These are phyloP conservation scores for Ophiostoma pallidulum DNA, from an alignment of 2,329 filamentous ascomycete species.

Conservation along the genomic window DNA sequence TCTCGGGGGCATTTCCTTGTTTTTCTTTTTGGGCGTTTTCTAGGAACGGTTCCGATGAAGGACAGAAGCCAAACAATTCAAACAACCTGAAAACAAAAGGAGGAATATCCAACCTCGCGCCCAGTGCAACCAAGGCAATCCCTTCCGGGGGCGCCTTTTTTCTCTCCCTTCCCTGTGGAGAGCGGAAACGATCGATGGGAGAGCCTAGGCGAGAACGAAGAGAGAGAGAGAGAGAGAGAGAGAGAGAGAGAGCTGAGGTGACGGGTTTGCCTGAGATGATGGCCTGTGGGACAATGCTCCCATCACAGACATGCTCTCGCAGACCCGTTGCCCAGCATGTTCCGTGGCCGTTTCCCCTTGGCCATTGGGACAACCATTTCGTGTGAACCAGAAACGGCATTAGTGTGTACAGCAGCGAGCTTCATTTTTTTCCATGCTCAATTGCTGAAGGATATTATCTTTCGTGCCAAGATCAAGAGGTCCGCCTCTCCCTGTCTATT, in stretches of 20 bases:
- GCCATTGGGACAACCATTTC: not conserved
- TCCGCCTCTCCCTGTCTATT: slow-evolving; percentile 37
- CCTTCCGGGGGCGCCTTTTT: no score
- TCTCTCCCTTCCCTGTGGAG: not conserved
- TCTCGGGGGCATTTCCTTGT: not conserved
- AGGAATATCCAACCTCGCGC: not conserved
- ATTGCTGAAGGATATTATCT: slow-evolving; percentile 46
- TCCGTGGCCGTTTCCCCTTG: no score
- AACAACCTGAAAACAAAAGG: not conserved
- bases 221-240: no score
- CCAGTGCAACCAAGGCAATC: no score
- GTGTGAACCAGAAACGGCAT: slow-evolving; percentile 33
- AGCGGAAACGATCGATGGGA: no score
- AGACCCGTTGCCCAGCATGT: no score
- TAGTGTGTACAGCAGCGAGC: slow-evolving; percentile 51
- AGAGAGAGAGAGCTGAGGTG: no score
- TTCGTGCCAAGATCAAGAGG: slow-evolving; percentile 44
- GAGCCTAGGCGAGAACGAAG: no score
- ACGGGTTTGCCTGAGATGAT: no score
- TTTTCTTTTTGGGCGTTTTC: slow-evolving; percentile 12
- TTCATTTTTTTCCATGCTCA: slow-evolving; percentile 34
- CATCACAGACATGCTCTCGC: no score
- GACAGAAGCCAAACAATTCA: slow-evolving; percentile 6
- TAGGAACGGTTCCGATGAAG: slow-evolving; percentile 12
- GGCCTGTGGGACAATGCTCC: no score